Evolutionary conservation across 108 stramenopile species (phyloP), one percentile per base, ranked within the genome.

Genomic region (Pseudonitzschia delicatissima): DNA sequence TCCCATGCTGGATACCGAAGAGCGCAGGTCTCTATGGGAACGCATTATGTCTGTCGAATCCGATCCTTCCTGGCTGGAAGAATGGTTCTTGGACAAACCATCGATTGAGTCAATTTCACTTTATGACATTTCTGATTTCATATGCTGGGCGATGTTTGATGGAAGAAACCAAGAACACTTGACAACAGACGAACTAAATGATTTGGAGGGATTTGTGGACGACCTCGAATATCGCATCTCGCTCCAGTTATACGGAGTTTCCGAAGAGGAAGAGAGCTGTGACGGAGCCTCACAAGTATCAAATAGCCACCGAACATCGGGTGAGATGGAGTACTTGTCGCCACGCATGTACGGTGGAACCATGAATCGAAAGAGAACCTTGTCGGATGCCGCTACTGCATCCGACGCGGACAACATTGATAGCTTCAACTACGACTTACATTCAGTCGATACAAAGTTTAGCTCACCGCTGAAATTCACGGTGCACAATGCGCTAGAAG

Each of bases 81-180:
- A 87, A 13, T 95, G 94, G 94, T 95, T 95, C 68, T 92, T 92
- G 67, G 90, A 86, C 45, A 21, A 26, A n/a, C 77, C 77, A 44
- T 68, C 85, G 35, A 60, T 92, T 45, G 84, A 87, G 28, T 60
- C 68, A 5, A 87, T 95, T 65, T 87, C 91, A 1, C 70, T 71
- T n/a, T 90, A 89, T 53, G 94, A 95, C 72, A 74, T 92, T 25
- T 69, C 65, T 61, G 91, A 95, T 67, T 95, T 87, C 66, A 50
- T 89, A 31, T 59, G 74, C 21, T 95, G 94, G 94, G 71, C 72
- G 27, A 71, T 95, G 82, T 95, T 92, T 69, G 94, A 95, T 64
- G 84, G 91, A 28, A 57, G 94, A n/a, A 90, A 89, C 66, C 86
- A 85, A 39, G 94, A 95, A 61, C 94, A 95, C 77, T 76, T 95